A percentile compares a stretch with the other conserved stretches of the same genome.
These are phyloP conservation scores for Papiliotrema laurentii DNA, from an alignment of 1,284 basidiomycete species.

Conservation along the genomic window DNA sequence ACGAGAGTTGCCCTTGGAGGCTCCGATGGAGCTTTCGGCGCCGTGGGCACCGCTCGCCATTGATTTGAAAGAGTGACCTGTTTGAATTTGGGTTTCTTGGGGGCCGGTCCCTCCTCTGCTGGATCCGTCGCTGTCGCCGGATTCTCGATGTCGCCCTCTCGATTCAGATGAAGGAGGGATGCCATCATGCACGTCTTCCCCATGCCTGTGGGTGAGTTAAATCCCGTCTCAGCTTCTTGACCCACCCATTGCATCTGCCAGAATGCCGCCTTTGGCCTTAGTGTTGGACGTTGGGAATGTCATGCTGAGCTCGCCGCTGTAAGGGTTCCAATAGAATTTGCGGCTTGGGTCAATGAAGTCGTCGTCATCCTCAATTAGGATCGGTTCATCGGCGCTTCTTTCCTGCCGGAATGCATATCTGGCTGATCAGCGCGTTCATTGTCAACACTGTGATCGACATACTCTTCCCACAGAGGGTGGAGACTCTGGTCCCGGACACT, in stretches of 20 bases:
- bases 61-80: conserved; percentile 47
- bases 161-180: conserved; percentile 78
- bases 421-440: conserved; percentile 2
- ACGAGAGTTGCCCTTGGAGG: conserved; percentile 69
- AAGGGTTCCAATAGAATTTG: conserved; percentile 77
- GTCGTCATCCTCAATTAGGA: conserved; percentile 45
- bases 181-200: conserved; percentile 93
- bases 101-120: conserved; percentile 19
- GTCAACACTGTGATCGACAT: conserved; percentile 32
- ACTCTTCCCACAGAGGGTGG: conserved; percentile 96
- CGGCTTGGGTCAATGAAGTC: conserved; percentile 38
- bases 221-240: background rate
- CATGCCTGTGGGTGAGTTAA: conserved; percentile 63
- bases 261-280: conserved; percentile 62
- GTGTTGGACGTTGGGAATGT: conserved; percentile 78
- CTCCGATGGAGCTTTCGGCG: conserved; percentile 18
- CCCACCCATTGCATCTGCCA: conserved; percentile 49
- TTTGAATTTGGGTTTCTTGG: conserved; percentile 43
- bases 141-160: conserved; percentile 49
- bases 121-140: conserved; percentile 3
- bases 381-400: conserved; percentile 31
- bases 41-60: conserved; percentile 38
- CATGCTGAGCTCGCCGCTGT: conserved; percentile 90
- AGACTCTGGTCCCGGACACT: conserved; percentile 71
- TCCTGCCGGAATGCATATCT: conserved; percentile 47